Evolutionary conservation across 1,284 basidiomycete genomes (phyloP).

Genomic region (Trichosporon coremiiforme): DNA sequence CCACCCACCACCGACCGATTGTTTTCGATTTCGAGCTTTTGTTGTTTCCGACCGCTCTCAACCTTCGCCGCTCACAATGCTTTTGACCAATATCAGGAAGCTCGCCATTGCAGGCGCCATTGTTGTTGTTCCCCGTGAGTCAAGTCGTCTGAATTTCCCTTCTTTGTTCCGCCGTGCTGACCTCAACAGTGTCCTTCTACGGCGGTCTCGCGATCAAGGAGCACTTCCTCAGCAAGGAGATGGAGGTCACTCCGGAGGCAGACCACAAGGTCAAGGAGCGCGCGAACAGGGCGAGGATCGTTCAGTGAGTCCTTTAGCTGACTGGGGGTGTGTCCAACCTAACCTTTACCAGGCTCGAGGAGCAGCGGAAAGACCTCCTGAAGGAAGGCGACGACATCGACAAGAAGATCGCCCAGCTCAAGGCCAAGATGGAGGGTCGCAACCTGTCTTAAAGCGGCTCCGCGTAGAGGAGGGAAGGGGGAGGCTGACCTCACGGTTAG

Average conservation of each 20-base stretch:
- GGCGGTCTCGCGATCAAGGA: slow-evolving; percentile 43
- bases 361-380: slow-evolving; percentile 42
- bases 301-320: slow-evolving; percentile 35
- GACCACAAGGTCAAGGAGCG: slow-evolving; percentile 33
- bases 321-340: not conserved
- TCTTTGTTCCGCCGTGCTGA: not conserved
- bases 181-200: slow-evolving; percentile 40
- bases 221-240: slow-evolving; percentile 39
- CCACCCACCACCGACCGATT: not conserved
- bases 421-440: slow-evolving; percentile 12
- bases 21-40: slow-evolving; percentile 16
- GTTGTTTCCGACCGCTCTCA: not conserved
- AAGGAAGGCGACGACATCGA: slow-evolving; percentile 38
- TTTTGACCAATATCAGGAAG: slow-evolving; percentile 41
- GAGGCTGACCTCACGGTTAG: not conserved
- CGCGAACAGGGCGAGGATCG: slow-evolving; percentile 40
- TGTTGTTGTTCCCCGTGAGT: slow-evolving; percentile 45
- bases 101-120: slow-evolving; percentile 42
- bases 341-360: slow-evolving; percentile 36
- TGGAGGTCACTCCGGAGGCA: slow-evolving; percentile 25
- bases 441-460: not conserved
- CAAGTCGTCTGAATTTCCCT: not conserved
- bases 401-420: slow-evolving; percentile 36
- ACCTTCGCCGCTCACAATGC: slow-evolving; percentile 29
- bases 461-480: not conserved